Evolutionary conservation across 163 green algal genomes (phyloP).

Genomic region (Scenedesmus sp.): DNA sequence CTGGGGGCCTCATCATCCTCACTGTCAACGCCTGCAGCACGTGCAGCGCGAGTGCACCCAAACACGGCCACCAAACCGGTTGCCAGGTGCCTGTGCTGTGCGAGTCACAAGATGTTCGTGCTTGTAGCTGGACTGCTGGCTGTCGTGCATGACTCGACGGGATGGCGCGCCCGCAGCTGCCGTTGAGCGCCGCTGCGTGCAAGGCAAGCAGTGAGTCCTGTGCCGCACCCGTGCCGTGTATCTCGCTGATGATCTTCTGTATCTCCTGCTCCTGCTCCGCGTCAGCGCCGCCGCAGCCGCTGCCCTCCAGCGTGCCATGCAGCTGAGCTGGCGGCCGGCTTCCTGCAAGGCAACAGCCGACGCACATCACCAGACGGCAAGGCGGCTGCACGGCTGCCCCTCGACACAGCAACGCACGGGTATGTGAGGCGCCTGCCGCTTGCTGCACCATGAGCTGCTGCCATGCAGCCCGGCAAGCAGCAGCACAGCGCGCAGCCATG

Average conservation of each 20-base stretch:
- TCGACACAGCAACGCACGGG: too few relatives aligned
- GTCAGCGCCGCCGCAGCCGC: neutral
- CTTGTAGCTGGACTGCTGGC: too few relatives aligned
- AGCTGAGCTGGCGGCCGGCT: conserved; percentile 50
- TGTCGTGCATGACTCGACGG: too few relatives aligned
- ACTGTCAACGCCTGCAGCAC: neutral
- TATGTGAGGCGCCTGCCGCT: neutral
- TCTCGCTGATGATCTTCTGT: conserved; percentile 58
- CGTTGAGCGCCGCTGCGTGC: too few relatives aligned
- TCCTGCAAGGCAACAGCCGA: conserved; percentile 12
- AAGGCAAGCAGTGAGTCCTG: neutral
- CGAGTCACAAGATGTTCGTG: too few relatives aligned
- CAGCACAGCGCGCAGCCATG: too few relatives aligned
- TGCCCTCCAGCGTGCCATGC: conserved; percentile 32
- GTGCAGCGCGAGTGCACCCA: too few relatives aligned
- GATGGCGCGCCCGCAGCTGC: too few relatives aligned
- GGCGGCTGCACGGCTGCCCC: neutral
- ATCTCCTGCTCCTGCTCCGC: conserved; percentile 51
- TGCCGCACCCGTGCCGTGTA: conserved; percentile 27
- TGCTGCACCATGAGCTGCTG: neutral
- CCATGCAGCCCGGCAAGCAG: too few relatives aligned
- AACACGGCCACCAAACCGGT: too few relatives aligned
- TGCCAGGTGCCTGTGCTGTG: too few relatives aligned
- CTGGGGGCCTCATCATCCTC: neutral
- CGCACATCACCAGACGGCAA: neutral